Conservation (phyloP, 306 rosid species). For the Carpinus viminea region DNA sequence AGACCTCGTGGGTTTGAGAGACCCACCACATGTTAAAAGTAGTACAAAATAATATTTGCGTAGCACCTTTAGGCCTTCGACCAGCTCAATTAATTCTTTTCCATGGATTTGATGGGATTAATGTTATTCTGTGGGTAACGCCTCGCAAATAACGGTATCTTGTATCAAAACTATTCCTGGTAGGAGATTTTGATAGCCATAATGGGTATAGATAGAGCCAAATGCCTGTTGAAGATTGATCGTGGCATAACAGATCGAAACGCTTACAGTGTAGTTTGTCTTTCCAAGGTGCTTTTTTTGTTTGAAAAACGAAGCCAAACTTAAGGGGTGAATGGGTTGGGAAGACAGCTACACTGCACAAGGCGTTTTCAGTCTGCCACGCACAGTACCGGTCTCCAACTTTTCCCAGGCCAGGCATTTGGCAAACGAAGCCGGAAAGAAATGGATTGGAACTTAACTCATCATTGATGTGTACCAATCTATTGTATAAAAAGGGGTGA, state of each 20-base stretch:
- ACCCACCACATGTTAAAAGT: background rate
- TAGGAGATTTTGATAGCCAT: background rate
- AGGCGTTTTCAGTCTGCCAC: too few species aligned
- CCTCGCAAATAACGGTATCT: background rate
- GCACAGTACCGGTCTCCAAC: too few species aligned
- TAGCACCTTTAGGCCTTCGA: background rate
- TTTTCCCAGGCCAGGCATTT: too few species aligned
- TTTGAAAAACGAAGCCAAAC: too few species aligned
- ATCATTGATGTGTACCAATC: background rate
- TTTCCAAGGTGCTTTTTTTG: too few species aligned
- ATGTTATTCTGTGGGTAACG: background rate
- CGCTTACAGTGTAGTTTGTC: too few species aligned
- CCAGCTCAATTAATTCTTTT: background rate
- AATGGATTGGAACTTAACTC: background rate
- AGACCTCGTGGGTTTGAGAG: background rate
- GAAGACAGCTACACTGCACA: too few species aligned
- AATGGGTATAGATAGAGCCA: too few species aligned
- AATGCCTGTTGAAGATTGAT: too few species aligned
- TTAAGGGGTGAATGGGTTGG: too few species aligned
- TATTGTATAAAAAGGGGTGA: background rate
- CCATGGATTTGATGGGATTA: background rate
- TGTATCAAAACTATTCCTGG: background rate
- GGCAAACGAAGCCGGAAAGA: too few species aligned
- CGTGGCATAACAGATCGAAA: too few species aligned
- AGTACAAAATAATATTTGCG: background rate